A percentile compares a stretch with the other conserved stretches of the same genome.
Conservation (phyloP, 2,329 filamentous ascomycete genomes). For the Fusarium citri region DNA sequence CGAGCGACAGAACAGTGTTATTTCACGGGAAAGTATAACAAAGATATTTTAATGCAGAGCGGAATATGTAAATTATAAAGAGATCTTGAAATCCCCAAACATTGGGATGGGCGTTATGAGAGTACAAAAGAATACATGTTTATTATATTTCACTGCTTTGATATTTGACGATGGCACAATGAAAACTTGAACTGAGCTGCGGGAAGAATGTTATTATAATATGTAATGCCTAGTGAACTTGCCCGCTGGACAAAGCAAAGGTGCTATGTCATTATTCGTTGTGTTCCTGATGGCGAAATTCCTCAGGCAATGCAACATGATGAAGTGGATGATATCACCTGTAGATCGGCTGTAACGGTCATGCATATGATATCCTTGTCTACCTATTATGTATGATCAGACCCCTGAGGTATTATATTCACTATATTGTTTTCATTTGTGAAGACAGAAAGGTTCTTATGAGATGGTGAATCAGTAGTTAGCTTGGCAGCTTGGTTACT, state of each 20-base stretch:
- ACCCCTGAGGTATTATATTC: not conserved
- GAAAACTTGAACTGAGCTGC: not conserved
- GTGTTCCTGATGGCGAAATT: not conserved
- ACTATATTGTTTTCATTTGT: not conserved
- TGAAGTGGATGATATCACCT: not conserved
- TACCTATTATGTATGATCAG: not conserved
- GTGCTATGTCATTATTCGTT: not conserved
- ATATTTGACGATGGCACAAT: not conserved
- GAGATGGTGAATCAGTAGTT: not conserved
- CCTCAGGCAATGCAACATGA: not conserved
- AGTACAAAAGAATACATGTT: slow-evolving; percentile 14
- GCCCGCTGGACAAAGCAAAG: not conserved
- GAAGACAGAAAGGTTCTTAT: not conserved
- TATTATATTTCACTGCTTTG: not conserved
- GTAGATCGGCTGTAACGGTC: not conserved
- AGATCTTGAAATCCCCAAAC: not conserved
- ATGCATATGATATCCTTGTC: not conserved
- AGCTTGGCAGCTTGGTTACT: not conserved
- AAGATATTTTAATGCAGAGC: slow-evolving; percentile 53
- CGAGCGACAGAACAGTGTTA: slow-evolving; percentile 86
- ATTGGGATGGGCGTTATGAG: slow-evolving; percentile 6
- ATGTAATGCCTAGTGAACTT: not conserved
- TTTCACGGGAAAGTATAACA: slow-evolving; percentile 75
- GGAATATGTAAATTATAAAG: slow-evolving; percentile 10
- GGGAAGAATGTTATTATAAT: not conserved